Base-by-base conservation (phyloP, 768 basidiomycete genomes). In the Tulasnella sp. region DNA sequence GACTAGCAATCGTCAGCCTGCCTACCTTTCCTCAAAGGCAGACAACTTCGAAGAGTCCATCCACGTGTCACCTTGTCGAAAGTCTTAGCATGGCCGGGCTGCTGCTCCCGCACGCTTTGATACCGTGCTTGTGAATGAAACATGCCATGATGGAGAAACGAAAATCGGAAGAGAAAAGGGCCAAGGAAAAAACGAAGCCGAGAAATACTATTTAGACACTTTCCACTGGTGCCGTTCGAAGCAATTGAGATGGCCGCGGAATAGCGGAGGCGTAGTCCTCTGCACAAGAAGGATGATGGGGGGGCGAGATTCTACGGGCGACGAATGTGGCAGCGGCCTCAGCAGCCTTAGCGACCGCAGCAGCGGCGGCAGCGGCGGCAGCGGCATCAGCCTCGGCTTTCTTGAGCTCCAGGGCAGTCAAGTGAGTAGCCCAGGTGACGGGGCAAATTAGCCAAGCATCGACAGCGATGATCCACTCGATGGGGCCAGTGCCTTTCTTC, bases 391-490 rank as follows among this genome's bases (percentile, higher is more conserved):
- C n/a, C n/a, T 47, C 29, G 14, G 47, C 42, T 22, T 26, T 32
- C 35, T 59, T 69, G 19, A 16, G 29, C n/a, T 42, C 66, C 5
- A 41, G 42, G 16, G 40, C 69, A 36, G 32, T 26, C 42, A n/a
- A n/a, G 47, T 69, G 44, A 8, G 69, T 42, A 22, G 41, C 41
- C 69, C 69, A 69, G 22, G 69, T 42, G 1, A n/a, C 32, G 22
- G 69, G 69, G 19, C 42, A 47, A 32, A 69, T 59, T 41, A 69
- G 47, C 41, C 47, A 52, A n/a, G 69, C 69, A 19, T 69, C 69
- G 32, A 44, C 42, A 2, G 69, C 69, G 44, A 59, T 44, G 29
- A 69, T 59, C 69, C 69, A 69, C 35, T 69, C 69, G 42, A 69
- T 69, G 22, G 69, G 69, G 9, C 47, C 47, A 17, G 22, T 19